Conservation (phyloP, 2,329 filamentous ascomycete genomes). For the Ophiostoma populinum region DNA sequence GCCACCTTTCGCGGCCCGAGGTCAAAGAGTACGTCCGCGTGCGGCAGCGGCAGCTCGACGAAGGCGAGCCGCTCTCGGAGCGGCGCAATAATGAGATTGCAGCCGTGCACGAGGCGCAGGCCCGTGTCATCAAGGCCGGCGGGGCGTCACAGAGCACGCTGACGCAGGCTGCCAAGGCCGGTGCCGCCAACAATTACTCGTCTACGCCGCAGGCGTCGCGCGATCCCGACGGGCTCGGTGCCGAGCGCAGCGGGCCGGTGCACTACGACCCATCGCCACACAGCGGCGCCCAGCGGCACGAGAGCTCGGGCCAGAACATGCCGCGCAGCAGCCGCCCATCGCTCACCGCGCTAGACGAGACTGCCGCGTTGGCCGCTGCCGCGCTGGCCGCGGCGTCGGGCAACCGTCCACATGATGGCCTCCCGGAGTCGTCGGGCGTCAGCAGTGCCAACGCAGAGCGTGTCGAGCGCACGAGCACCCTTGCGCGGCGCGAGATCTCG, state of each 20-base stretch:
- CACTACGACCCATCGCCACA: background rate
- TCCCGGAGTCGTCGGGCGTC: too few relatives aligned
- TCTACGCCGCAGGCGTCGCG: constrained; percentile 4
- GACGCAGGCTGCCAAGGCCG: too few relatives aligned
- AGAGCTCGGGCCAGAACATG: constrained; percentile 22
- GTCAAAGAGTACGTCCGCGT: constrained; percentile 48
- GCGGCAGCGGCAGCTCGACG: constrained; percentile 39
- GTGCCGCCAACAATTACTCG: constrained; percentile 4
- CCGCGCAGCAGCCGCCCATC: constrained; percentile 24
- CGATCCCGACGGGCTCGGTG: background rate
- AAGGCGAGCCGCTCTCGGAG: constrained; percentile 31
- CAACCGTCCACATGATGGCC: too few relatives aligned
- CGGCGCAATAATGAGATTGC: constrained; percentile 31
- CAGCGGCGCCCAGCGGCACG: constrained; percentile 4
- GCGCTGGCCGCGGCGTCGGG: background rate
- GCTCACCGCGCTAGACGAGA: constrained; percentile 15
- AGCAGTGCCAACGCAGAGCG: constrained; percentile 13
- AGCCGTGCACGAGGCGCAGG: constrained; percentile 32
- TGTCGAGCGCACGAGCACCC: constrained; percentile 29
- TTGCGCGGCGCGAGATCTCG: constrained; percentile 34
- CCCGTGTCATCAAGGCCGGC: constrained; percentile 13
- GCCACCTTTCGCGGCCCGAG: constrained; percentile 32
- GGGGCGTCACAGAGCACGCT: constrained; percentile 11
- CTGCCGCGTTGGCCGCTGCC: constrained; percentile 2
- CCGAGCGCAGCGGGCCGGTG: background rate